Conservation (phyloP, 2,329 filamentous ascomycete genomes). For the Penicillium sp. region DNA sequence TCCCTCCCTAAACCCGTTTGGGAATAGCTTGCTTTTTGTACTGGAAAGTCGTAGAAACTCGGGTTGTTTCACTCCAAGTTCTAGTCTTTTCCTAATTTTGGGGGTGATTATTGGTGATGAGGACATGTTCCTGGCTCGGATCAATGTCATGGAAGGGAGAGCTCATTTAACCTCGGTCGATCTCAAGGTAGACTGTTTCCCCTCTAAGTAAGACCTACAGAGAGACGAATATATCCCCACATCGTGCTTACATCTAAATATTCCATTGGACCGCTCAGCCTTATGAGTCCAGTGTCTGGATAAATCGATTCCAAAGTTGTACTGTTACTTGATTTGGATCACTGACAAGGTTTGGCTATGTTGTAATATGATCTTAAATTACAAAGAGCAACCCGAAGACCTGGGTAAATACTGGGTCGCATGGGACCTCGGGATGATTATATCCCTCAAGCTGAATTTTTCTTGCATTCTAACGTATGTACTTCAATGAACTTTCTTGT, state of each 20-base stretch:
- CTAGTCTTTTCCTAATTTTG: neutral
- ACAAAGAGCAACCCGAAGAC: neutral
- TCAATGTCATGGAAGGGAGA: neutral
- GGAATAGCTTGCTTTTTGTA: conserved; percentile 1
- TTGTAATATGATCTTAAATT: neutral
- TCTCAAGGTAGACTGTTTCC: neutral
- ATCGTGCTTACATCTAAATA: neutral
- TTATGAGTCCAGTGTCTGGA: neutral
- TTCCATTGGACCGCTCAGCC: neutral
- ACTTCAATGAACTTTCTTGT: too few relatives aligned
- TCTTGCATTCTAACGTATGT: too few relatives aligned
- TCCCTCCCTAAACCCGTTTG: neutral
- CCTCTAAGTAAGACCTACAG: neutral
- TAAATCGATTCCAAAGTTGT: neutral
- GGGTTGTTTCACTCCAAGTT: neutral
- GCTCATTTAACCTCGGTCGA: neutral
- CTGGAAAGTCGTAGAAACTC: conserved; percentile 12
- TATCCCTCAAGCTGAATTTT: neutral
- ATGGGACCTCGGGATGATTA: neutral
- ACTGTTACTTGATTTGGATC: neutral
- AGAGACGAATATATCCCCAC: neutral
- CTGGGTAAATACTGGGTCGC: neutral
- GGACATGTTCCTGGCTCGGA: neutral
- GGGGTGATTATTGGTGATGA: neutral
- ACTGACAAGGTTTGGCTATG: neutral